Evolutionary conservation across 2,329 filamentous ascomycete genomes (phyloP).

Genomic region (Sporothrix pseudoabietina): DNA sequence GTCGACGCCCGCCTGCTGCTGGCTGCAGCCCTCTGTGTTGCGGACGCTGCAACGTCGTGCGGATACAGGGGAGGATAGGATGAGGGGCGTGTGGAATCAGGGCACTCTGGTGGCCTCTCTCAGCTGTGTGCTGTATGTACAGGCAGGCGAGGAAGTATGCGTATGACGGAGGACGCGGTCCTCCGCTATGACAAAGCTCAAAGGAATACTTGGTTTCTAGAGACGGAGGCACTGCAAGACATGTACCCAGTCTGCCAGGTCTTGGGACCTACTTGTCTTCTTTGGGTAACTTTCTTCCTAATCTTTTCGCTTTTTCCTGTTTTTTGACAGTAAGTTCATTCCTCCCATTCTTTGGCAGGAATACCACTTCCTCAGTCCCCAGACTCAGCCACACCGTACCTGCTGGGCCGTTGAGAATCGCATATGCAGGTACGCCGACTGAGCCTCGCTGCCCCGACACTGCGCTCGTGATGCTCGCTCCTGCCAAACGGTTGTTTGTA

Average conservation of each 20-base stretch:
- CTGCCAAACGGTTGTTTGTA: background rate
- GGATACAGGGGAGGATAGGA: background rate
- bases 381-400: constrained; percentile 23
- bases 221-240: background rate
- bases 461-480: background rate
- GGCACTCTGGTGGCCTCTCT: background rate
- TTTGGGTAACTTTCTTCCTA: background rate
- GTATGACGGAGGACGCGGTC: background rate
- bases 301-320: background rate
- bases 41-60: constrained; percentile 17
- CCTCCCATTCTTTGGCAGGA: background rate
- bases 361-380: background rate
- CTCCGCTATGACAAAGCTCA: too few species aligned
- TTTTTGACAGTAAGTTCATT: background rate
- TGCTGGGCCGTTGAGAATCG: constrained; percentile 14
- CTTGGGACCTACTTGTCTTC: background rate
- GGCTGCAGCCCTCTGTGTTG: background rate
- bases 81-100: background rate
- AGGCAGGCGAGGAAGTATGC: too few species aligned
- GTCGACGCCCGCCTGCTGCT: constrained; percentile 20
- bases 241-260: background rate
- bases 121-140: background rate
- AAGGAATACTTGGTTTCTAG: background rate
- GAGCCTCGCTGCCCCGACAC: constrained; percentile 1
- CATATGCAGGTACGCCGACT: constrained; percentile 24